A percentile compares a stretch with the other conserved stretches of the same genome.
These are phyloP conservation scores for Auriscalpium microsporum DNA, from an alignment of 768 basidiomycete species.

Conservation along the genomic window DNA sequence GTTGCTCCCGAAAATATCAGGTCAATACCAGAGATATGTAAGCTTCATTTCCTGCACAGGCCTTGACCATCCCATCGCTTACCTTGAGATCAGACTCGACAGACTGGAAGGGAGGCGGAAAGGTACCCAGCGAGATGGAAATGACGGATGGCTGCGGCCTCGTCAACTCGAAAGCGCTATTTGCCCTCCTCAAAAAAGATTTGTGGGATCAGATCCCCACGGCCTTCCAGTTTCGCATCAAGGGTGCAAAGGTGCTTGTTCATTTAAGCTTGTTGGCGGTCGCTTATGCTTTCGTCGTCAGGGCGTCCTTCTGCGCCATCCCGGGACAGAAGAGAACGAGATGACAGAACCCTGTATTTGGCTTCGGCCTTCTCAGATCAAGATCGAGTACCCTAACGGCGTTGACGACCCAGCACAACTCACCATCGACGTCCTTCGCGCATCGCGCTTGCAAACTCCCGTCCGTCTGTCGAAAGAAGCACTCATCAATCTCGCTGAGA, in stretches of 20 bases:
- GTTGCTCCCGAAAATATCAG: constrained; percentile 31
- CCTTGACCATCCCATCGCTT: no score
- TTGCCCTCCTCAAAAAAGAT: constrained; percentile 8
- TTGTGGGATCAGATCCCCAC: constrained; percentile 18
- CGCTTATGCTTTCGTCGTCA: constrained; percentile 1
- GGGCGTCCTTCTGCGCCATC: constrained; percentile 24
- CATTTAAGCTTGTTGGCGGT: neutral
- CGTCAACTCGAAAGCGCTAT: constrained; percentile 49
- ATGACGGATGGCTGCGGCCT: constrained; percentile 74
- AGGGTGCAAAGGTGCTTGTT: constrained; percentile 21
- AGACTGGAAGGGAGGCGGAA: constrained; percentile 12
- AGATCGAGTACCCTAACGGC: constrained; percentile 28
- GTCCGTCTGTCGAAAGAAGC: constrained; percentile 45
- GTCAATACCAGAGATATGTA: constrained; percentile 41
- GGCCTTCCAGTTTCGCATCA: constrained; percentile 23
- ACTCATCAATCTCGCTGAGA: constrained; percentile 57
- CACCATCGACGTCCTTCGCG: constrained; percentile 47
- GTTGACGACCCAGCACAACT: constrained; percentile 33
- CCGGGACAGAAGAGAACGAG: constrained; percentile 7
- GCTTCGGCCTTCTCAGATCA: constrained; percentile 24
- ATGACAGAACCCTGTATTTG: constrained; percentile 15
- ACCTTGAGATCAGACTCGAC: constrained; percentile 17
- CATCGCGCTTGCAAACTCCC: constrained; percentile 38
- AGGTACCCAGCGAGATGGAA: constrained; percentile 21
- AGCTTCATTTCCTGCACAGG: constrained; percentile 9